Evolutionary conservation across 2,329 filamentous ascomycete species (phyloP).

Genomic region (Aureobasidium sp.): DNA sequence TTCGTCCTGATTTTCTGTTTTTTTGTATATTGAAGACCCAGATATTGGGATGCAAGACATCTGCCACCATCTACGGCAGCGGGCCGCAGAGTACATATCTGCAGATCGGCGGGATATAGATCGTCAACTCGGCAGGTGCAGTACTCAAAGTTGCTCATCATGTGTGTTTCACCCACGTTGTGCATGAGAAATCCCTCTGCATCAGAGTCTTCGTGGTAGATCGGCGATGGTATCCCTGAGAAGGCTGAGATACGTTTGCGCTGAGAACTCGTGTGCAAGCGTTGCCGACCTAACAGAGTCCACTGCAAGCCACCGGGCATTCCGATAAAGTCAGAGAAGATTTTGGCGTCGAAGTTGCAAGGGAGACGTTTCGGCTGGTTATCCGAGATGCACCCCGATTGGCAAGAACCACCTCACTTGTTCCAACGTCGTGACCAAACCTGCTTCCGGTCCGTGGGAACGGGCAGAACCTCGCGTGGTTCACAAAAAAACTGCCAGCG

Average conservation of each 20-base stretch:
- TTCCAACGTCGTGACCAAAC: background rate
- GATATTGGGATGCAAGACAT: background rate
- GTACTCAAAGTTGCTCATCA: background rate
- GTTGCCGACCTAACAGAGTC: background rate
- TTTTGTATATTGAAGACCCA: background rate
- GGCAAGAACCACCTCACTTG: background rate
- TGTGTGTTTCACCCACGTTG: background rate
- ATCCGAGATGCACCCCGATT: background rate
- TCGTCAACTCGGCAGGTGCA: background rate
- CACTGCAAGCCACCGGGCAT: background rate
- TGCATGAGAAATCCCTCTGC: background rate
- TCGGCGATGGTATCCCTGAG: slow-evolving; percentile 5
- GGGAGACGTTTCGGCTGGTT: background rate
- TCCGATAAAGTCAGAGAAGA: slow-evolving; percentile 3
- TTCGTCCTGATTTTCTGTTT: background rate
- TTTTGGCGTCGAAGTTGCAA: background rate
- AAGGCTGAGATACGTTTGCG: background rate
- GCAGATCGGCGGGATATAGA: background rate
- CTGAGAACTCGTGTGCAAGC: background rate
- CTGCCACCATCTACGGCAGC: background rate
- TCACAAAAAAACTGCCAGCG: slow-evolving; percentile 1
- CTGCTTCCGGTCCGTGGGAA: background rate
- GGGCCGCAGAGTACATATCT: background rate
- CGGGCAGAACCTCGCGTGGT: background rate
- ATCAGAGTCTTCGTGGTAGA: background rate